Evolutionary conservation across 768 basidiomycete species (phyloP).

Genomic region (Pulveroboletus sp.): DNA sequence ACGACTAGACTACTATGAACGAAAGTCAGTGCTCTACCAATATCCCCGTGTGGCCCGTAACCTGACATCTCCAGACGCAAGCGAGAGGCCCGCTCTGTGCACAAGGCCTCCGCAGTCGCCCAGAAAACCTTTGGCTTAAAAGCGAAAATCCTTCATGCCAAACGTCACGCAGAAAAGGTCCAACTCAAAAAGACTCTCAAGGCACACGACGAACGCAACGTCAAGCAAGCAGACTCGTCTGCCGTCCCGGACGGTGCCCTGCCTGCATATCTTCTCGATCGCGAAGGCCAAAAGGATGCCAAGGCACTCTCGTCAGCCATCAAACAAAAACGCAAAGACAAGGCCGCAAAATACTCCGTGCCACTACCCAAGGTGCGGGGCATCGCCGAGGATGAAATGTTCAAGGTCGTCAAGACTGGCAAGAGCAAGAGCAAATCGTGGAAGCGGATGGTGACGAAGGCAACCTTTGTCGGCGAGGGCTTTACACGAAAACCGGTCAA

Average conservation of each 20-base stretch:
- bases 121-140: conserved; percentile 96
- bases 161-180: conserved; percentile 95
- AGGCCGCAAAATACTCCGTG: conserved; percentile 96
- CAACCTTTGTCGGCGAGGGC: conserved; percentile 96
- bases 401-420: conserved; percentile 98
- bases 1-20: conserved; percentile 93
- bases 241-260: conserved; percentile 86
- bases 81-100: conserved; percentile 73
- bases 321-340: conserved; percentile 99
- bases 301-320: conserved; percentile 94
- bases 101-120: conserved; percentile 75
- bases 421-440: conserved; percentile 95
- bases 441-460: conserved; percentile 99
- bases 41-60: not conserved
- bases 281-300: conserved; percentile 97
- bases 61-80: conserved; percentile 57
- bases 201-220: conserved; percentile 97
- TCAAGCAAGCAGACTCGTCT: conserved; percentile 88
- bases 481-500: conserved; percentile 99
- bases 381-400: conserved; percentile 99
- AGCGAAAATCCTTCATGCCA: conserved; percentile 97
- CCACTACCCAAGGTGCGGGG: conserved; percentile 96
- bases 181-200: conserved; percentile 99
- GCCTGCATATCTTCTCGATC: conserved; percentile 93
- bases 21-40: conserved; percentile 59